Evolutionary conservation across 2,329 filamentous ascomycete species (phyloP).

Genomic region (Botrytis sinoallii): DNA sequence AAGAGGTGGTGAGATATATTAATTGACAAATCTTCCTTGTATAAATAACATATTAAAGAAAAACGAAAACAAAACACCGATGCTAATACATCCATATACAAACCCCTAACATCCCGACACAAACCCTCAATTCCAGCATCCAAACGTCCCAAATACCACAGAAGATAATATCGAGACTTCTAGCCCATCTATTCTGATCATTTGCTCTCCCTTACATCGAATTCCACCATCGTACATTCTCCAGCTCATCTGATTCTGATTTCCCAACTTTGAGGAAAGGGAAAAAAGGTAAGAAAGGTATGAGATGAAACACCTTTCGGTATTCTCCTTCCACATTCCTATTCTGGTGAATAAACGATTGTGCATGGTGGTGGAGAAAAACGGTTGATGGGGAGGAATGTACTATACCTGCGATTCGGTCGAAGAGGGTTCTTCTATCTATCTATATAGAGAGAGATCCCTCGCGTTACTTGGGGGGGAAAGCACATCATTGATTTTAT

Average conservation of each 20-base stretch:
- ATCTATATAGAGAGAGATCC: not conserved
- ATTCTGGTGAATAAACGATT: not conserved
- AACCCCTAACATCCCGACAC: not conserved
- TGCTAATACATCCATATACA: not conserved
- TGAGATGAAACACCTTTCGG: not conserved
- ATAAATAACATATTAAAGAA: not conserved
- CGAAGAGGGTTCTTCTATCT: not conserved
- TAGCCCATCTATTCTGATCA: not conserved
- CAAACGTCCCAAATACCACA: not conserved
- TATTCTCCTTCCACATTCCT: not conserved
- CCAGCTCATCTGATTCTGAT: not conserved
- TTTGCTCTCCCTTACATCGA: not conserved
- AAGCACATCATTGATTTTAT: not conserved
- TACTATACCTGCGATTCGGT: not conserved
- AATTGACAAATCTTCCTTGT: not conserved
- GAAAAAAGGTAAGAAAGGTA: not conserved
- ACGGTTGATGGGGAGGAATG: not conserved
- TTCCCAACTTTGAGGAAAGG: not conserved
- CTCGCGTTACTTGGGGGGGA: not conserved
- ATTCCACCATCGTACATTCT: not conserved
- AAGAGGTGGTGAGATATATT: not conserved
- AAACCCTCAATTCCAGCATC: not conserved
- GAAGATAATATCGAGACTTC: not conserved
- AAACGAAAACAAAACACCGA: rapidly evolving
- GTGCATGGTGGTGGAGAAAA: not conserved